Base-by-base conservation (phyloP, 257 asterid species). In the Prunella vulgaris region DNA sequence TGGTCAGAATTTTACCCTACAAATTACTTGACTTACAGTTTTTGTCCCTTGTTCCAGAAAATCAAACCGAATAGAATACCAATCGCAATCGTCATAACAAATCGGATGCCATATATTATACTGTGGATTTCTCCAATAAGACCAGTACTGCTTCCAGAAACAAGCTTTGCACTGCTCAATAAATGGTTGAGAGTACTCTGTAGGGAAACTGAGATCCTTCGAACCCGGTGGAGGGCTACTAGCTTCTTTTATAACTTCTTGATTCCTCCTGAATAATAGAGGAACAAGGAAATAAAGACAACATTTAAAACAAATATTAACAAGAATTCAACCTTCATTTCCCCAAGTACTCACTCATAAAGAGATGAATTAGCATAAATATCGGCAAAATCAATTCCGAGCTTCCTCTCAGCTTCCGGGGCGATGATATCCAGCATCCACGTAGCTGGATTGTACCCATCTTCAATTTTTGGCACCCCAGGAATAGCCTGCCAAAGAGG, bases 371-470 rank as follows among this genome's bases (percentile, higher is more conserved):
- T 72, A 37, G 84, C 58, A 60, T 78, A 86, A 56, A 76, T 63
- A 33, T 82, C 85, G 3, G 87, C 82, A 79, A 82, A 84, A 62
- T 84, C 86, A 17, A 86, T 80, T 44, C 70, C 74, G 13, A 84
- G 81, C 46, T 70, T 76, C 35, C 60, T 64, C 65, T 84, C 92
- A 33, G 76, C 67, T 54, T 79, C 59, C 21, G 81, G 70, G 51
- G 87, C 28, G 74, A 69, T 82, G 49, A 84, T 44, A 4, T 86
- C 89, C 70, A 86, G 74, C 84, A 86, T 78, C 92, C 92, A 86
- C 1, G 89, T 86, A 2, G 92, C 87, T 51, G 92, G 88, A 68
- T 83, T 83, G 33, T 70, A 74, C 13, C 88, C 88, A 3, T 71
- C 72, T 52, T 66, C 76, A 5, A 84, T 86, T 77, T 75, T 82